These are phyloP conservation scores for Epichloe bromicola DNA, from an alignment of 2,329 filamentous ascomycete species.

Conservation along the genomic window DNA sequence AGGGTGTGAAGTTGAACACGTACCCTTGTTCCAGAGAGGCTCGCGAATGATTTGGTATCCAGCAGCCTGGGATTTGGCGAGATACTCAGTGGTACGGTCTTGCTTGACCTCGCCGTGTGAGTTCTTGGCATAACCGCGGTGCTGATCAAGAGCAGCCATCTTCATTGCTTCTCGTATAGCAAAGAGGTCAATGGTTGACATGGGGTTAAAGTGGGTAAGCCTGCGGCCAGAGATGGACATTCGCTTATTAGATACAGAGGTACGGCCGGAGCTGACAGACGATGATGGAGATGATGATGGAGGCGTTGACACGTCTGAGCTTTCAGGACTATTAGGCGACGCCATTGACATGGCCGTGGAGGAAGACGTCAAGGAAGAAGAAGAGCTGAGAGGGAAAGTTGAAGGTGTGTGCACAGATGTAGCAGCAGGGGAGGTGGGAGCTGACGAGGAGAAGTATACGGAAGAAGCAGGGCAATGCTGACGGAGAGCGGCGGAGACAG, in stretches of 20 bases:
- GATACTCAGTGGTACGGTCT: slow-evolving; percentile 38
- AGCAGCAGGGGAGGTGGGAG: background rate
- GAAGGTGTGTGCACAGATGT: background rate
- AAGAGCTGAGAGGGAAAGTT: slow-evolving; percentile 2
- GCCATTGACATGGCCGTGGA: slow-evolving; percentile 16
- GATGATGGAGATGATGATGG: slow-evolving; percentile 39
- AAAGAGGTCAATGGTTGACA: slow-evolving; percentile 42
- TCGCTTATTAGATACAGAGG: slow-evolving; percentile 38
- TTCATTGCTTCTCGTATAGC: slow-evolving; percentile 48
- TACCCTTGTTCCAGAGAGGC: slow-evolving; percentile 55
- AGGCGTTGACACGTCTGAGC: slow-evolving; percentile 40
- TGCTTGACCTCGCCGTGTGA: slow-evolving; percentile 44
- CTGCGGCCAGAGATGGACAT: slow-evolving; percentile 37
- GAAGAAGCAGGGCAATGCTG: slow-evolving; percentile 4
- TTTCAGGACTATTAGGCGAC: slow-evolving; percentile 30
- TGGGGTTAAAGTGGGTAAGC: slow-evolving; percentile 39
- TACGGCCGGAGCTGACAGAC: slow-evolving; percentile 33
- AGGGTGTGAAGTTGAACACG: slow-evolving; percentile 10
- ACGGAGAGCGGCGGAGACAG: slow-evolving; percentile 1
- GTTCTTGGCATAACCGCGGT: slow-evolving; percentile 46
- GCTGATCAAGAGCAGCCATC: slow-evolving; percentile 44
- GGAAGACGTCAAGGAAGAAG: slow-evolving; percentile 6
- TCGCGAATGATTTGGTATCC: slow-evolving; percentile 50
- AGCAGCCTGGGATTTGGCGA: slow-evolving; percentile 35
- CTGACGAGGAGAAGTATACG: background rate